Evolutionary conservation across 2,329 filamentous ascomycete genomes (phyloP), one percentile per base, ranked within the genome.

Genomic region (Arthrobotrys conoides): DNA sequence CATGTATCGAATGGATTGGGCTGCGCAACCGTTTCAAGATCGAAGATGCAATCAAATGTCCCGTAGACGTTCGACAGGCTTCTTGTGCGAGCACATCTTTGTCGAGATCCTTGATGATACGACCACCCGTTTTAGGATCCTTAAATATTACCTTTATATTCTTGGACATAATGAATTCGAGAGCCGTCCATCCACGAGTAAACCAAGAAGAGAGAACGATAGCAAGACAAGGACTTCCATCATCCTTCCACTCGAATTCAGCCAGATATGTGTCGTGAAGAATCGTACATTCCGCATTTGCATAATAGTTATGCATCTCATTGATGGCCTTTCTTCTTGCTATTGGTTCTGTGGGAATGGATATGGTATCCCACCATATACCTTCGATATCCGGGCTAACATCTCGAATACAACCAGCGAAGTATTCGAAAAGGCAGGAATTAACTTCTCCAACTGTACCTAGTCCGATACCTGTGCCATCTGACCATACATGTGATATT

Each of bases 291-390:
- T 68, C 41, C 1, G 81, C 81, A 65, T 80, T 81, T 20, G 78
- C 65, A 38, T 83, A 82, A 68, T 82, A 83, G 38, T 80, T 76
- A 30, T 84, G 81, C 80, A 84, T 83, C 16, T 66, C 70, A 16
- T 66, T 73, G 1, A 81, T 80, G 0, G 82, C 82, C 20, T 69
- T 79, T 3, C 36, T 70, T 5, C 80, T 77, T 10, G 71, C 73
- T 1, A 51, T 22, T 1, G 71, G 71, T 14, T 80, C 80, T 5
- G 38, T 76, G 0, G 82, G 82, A 14, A 83, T 80, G 5, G 72
- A 83, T 18, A 83, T 80, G 6, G 82, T 81, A 71, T 83, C 82
- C 83, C 82, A 83, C 83, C 82, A 83, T 24, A 83, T 80, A 3
- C 82, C 82, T 22, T 80, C 27, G 6, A 59, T 59, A 16, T 81